Base-by-base conservation (phyloP, 2,329 filamentous ascomycete genomes). In the Penicillium sp. region DNA sequence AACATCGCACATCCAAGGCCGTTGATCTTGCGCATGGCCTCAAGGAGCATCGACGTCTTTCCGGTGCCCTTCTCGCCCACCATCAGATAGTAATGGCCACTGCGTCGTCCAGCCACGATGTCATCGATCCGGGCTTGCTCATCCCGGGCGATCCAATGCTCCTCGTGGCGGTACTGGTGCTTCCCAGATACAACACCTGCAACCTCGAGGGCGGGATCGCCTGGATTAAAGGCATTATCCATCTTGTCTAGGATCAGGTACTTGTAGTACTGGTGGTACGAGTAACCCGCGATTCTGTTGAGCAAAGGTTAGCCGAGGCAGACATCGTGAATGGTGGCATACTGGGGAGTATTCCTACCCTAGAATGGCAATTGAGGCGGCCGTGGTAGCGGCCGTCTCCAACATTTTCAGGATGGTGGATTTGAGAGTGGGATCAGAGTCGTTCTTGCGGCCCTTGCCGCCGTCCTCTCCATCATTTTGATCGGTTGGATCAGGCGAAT, bases 21-120 rank as follows among this genome's bases (percentile, higher is more conserved):
- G 47, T 95, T 80, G 40, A 90, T 84, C 64, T 94, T 94, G 38
- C 84, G 82, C 91, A 98, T 98, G 7, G 88, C 87, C 62, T 97
- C 88, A 14, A 98, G 76, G 57, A 98, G 71, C 93, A 98, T 97
- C 52, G 87, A 94, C 45, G 87, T 94, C 72, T 98, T 98, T 5
- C 93, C 93, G 0, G 87, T 94, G 4, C 93, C 93, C 69, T 98
- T 97, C 60, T 97, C 93, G 30, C 93, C 93, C 32, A 97, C 81
- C 2, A 98, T 73, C 2, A 98, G 76, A 65, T 93, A 87, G 60
- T 98, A 98, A 60, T 94, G 89, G 8, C 93, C 93, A 31, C 74
- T 73, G 18, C 80, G 74, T 2, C 74, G 68, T 1, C 93, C 93
- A 33, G 77, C 70, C 16, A 98, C 78, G 50, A 98, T 96, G n/a